phyloP scores from a whole-genome alignment of 306 rosid genomes.

The Glycine latifolia region DNA sequence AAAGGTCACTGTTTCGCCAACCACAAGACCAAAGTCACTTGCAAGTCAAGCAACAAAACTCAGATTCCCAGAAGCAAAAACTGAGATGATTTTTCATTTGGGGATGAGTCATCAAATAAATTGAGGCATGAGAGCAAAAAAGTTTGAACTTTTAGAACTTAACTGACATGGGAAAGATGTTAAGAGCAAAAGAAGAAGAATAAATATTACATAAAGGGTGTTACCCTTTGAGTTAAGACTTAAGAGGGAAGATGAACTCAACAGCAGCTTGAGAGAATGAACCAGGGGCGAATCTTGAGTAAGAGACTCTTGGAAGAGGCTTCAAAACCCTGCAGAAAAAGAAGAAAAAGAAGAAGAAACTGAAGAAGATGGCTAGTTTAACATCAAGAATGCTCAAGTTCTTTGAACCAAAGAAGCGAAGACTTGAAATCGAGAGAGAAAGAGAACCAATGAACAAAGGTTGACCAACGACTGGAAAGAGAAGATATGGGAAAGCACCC shows the following conservation, averaged over 20 bases:
- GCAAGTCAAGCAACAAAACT: conserved; percentile 45
- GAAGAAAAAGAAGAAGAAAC: neutral
- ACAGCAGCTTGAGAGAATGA: conserved; percentile 38
- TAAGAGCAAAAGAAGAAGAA: conserved; percentile 18
- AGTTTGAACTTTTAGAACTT: conserved; percentile 13
- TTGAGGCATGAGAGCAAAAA: conserved; percentile 21
- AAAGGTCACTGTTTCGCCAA: conserved; percentile 24
- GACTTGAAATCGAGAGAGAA: conserved; percentile 33
- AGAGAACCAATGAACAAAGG: conserved; percentile 29
- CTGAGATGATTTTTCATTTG: neutral
- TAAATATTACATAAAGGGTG: conserved; percentile 41
- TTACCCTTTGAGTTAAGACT: conserved; percentile 41
- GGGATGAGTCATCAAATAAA: conserved; percentile 42
- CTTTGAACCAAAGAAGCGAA: conserved; percentile 11
- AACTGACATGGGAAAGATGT: neutral
- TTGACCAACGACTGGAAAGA: conserved; percentile 43
- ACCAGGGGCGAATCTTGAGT: conserved; percentile 36
- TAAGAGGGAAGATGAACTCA: conserved; percentile 41
- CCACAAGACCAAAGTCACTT: conserved; percentile 43
- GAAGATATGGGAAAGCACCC: neutral
- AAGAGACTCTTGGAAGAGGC: conserved; percentile 23
- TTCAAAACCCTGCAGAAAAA: conserved; percentile 33
- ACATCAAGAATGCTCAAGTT: conserved; percentile 17
- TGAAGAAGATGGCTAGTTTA: conserved; percentile 24
- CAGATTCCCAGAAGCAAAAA: conserved; percentile 37